Conservation (phyloP, 139 green algal species). For the Tetraselmis striata region DNA sequence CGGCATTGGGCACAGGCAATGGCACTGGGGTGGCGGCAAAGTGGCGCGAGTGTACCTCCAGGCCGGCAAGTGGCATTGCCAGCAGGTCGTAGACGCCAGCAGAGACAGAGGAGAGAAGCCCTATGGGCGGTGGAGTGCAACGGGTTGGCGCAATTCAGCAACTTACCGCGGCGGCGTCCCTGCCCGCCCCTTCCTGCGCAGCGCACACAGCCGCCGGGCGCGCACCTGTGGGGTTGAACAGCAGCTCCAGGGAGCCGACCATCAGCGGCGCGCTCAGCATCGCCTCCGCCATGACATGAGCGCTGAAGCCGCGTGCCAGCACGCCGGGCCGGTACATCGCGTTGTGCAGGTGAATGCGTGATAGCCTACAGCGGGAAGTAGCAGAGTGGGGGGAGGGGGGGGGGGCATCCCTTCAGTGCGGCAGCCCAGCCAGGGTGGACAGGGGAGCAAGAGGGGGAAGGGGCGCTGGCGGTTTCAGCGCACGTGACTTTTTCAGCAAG, state of each 20-base stretch:
- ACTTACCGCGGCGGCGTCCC: slow-evolving; percentile 6
- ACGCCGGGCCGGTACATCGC: slow-evolving; percentile 34
- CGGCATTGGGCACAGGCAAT: no score
- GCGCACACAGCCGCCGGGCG: no score
- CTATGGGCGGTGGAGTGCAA: no score
- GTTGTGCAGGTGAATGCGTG: background rate
- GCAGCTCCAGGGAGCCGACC: slow-evolving; percentile 52
- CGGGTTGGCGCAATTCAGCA: no score
- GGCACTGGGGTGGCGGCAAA: no score
- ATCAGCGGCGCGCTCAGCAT: slow-evolving; percentile 49
- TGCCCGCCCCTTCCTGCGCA: no score
- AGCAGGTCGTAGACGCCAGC: background rate
- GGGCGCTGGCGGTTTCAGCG: no score
- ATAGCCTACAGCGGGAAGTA: background rate
- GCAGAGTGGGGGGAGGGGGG: no score
- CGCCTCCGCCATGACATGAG: slow-evolving; percentile 47
- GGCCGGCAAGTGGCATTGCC: background rate
- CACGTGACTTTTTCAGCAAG: no score
- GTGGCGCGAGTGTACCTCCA: background rate
- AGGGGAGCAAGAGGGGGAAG: background rate
- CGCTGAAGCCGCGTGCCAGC: slow-evolving; percentile 33
- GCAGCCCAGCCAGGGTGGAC: background rate
- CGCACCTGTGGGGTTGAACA: slow-evolving; percentile 54
- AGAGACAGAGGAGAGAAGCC: background rate
- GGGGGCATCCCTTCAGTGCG: no score